phyloP scores from a whole-genome alignment of 345 rosid genomes.

The Lumnitzera racemosa region DNA sequence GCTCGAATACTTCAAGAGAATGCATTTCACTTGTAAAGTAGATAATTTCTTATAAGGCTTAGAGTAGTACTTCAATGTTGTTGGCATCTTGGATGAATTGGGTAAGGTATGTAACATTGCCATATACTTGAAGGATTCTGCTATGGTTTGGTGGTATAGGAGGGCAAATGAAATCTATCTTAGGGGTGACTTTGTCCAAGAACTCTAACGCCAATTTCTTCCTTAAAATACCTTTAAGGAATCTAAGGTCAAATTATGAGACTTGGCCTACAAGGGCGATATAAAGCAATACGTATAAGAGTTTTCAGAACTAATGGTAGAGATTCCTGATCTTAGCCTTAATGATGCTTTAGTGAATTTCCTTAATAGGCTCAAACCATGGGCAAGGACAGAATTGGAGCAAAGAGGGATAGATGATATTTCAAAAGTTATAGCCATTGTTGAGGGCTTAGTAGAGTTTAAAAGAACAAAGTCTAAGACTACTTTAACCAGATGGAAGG shows the following conservation, averaged over 20 bases:
- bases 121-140: neutral
- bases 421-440: neutral
- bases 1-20: slow-evolving; percentile 1
- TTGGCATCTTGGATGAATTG: neutral
- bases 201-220: neutral
- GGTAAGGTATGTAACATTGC: neutral
- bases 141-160: slow-evolving; percentile 1
- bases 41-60: slow-evolving; percentile 2
- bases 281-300: neutral
- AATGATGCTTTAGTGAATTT: neutral
- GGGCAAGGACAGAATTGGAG: neutral
- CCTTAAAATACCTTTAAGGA: neutral
- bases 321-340: neutral
- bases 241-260: neutral
- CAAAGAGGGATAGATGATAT: slow-evolving; percentile 1
- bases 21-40: neutral
- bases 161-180: neutral
- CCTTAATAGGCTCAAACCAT: neutral
- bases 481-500: neutral
- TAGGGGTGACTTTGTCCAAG: neutral
- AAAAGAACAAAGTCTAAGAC: neutral
- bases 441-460: neutral
- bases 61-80: neutral
- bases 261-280: neutral
- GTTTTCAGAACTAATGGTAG: neutral